Evolutionary conservation across 345 rosid species (phyloP), one percentile per base, ranked within the genome.

Genomic region (Hibiscus trionum): DNA sequence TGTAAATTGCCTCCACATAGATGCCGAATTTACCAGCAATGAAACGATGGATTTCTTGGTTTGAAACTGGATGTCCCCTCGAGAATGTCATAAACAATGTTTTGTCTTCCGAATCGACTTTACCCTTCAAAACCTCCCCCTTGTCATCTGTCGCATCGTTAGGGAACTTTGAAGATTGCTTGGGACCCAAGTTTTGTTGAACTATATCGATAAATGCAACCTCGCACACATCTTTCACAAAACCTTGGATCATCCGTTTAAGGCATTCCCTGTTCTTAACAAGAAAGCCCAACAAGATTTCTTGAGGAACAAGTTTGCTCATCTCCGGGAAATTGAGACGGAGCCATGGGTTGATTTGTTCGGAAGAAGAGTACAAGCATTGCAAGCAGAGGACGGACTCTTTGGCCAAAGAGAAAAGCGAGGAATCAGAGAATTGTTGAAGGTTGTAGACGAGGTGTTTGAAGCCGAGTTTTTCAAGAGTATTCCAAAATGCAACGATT

Each of bases 401-500:
- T 15, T 11, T 11, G 7, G 70, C 80, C 1, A 78, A 44, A 11
- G 12, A 26, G 4, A 6, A 0, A 24, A 82, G 37, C 37, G n/a
- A 7, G 16, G 33, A 2, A 29, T 15, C 15, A 26, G 80, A 14
- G 5, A 67, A 14, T 5, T 7, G 4, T 21, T 21, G 0, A 21
- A 21, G 21, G 21, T 21, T 21, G 21, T 21, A 21, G 21, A 21
- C 21, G 21, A 21, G 21, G 21, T 21, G 21, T 21, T 21, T 21
- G 21, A 21, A 21, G 21, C 78, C 73, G 19, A 3, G 9, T 47
- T n/a, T 58, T 76, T 82, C 86, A 42, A 82, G 81, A 73, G 56
- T 62, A 52, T 27, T 27, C 86, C 83, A 80, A 44, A 82, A 82
- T 50, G 83, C 75, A 10, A 82, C 67, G 19, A 70, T 53, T 50